These are phyloP conservation scores for Paraphoma sp. DNA, from an alignment of 2,329 filamentous ascomycete genomes.

Conservation along the genomic window DNA sequence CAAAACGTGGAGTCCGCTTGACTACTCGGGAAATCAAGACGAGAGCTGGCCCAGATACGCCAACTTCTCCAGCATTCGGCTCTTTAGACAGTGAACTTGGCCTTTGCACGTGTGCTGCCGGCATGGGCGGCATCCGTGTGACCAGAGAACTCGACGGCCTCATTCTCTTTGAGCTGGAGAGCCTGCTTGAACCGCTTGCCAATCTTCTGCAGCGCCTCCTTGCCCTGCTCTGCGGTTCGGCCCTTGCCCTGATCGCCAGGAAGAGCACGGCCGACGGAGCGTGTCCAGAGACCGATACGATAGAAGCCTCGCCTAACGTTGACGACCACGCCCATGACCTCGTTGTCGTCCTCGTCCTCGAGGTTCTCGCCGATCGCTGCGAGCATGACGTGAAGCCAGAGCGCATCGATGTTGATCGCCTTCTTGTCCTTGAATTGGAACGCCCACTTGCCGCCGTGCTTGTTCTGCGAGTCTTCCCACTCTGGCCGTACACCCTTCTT, in stretches of 20 bases:
- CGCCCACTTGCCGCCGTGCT: constrained; percentile 98
- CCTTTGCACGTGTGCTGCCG: constrained; percentile 93
- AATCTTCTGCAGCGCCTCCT: constrained; percentile 82
- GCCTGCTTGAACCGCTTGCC: constrained; percentile 93
- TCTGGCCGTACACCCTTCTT: constrained; percentile 96
- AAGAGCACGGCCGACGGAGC: constrained; percentile 86
- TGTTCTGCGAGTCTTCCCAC: constrained; percentile 98
- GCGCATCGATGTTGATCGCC: constrained; percentile 86
- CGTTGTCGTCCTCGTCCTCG: constrained; percentile 90
- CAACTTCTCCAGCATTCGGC: background rate
- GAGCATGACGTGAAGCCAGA: constrained; percentile 98
- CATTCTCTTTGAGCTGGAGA: constrained; percentile 76
- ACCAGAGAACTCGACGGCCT: constrained; percentile 91
- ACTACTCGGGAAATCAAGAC: too few species aligned
- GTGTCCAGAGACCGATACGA: constrained; percentile 96
- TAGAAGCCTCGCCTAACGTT: constrained; percentile 99
- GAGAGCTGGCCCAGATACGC: too few species aligned
- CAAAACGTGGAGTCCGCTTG: background rate
- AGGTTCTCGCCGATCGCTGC: constrained; percentile 97
- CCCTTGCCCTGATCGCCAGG: constrained; percentile 79
- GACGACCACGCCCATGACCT: constrained; percentile 99
- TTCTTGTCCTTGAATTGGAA: constrained; percentile 98
- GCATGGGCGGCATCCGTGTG: constrained; percentile 93
- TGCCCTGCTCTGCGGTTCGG: constrained; percentile 79
- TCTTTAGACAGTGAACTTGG: constrained; percentile 81